These are phyloP conservation scores for Emericellopsis cladophorae DNA, from an alignment of 2,329 filamentous ascomycete species.

Conservation along the genomic window DNA sequence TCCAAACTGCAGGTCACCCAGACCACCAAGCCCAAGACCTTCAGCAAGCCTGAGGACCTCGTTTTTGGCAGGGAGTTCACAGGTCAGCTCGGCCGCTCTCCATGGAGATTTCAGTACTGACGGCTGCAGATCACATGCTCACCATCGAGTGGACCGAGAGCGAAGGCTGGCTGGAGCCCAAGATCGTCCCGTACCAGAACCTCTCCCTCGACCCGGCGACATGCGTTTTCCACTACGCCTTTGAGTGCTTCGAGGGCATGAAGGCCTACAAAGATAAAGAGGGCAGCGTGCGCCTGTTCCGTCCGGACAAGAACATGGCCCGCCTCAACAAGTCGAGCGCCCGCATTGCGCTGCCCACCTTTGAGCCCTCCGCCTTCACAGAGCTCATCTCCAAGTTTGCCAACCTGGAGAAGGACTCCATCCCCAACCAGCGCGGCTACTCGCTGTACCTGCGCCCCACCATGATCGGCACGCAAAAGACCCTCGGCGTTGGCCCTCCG, in stretches of 20 bases:
- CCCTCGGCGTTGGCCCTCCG: conserved; percentile 84
- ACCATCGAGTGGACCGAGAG: conserved; percentile 82
- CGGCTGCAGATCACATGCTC: conserved; percentile 85
- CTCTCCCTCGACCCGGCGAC: conserved; percentile 91
- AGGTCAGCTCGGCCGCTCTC: conserved; percentile 31
- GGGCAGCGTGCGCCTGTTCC: conserved; percentile 74
- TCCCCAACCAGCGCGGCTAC: conserved; percentile 77
- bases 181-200: conserved; percentile 91
- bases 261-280: conserved; percentile 90
- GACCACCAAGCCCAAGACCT: conserved; percentile 61
- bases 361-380: conserved; percentile 61
- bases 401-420: conserved; percentile 76
- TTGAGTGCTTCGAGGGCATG: conserved; percentile 98
- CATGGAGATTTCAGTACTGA: background rate
- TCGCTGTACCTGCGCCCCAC: conserved; percentile 92
- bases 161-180: conserved; percentile 70
- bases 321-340: conserved; percentile 84
- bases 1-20: conserved; percentile 62
- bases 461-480: conserved; percentile 93
- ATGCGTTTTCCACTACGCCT: conserved; percentile 97
- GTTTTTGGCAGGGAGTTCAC: conserved; percentile 89
- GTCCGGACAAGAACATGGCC: conserved; percentile 92
- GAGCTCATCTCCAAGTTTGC: conserved; percentile 72
- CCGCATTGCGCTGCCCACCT: conserved; percentile 85
- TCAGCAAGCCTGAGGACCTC: conserved; percentile 66